These are phyloP conservation scores for Uncinocarpus reesii DNA, from an alignment of 2,329 filamentous ascomycete species.

Conservation along the genomic window DNA sequence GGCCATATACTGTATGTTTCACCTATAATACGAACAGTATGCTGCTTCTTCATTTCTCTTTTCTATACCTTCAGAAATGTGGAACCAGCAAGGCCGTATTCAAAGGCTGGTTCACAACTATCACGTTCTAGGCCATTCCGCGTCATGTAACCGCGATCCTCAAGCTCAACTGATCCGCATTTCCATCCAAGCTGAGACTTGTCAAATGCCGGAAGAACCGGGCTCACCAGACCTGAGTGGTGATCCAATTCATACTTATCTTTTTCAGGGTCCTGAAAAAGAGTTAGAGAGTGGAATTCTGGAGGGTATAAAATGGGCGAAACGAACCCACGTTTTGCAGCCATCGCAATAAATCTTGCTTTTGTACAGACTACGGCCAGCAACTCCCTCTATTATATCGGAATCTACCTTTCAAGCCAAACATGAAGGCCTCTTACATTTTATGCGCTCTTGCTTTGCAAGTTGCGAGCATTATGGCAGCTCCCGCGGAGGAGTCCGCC, in stretches of 20 bases:
- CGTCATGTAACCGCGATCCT: too few species aligned
- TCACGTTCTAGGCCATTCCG: too few species aligned
- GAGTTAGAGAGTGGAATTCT: too few species aligned
- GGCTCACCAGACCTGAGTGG: background rate
- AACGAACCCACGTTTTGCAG: background rate
- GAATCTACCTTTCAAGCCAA: background rate
- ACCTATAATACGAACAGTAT: too few species aligned
- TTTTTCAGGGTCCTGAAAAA: too few species aligned
- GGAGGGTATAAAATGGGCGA: slow-evolving; percentile 3
- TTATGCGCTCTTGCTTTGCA: slow-evolving; percentile 5
- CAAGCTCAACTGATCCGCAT: background rate
- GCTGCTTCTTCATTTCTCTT: too few species aligned
- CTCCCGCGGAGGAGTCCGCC: background rate
- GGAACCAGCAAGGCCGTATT: too few species aligned
- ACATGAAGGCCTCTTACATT: slow-evolving; percentile 9
- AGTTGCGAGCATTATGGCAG: slow-evolving; percentile 5
- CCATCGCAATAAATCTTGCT: background rate
- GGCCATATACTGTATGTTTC: too few species aligned
- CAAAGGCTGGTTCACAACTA: too few species aligned
- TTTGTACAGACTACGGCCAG: background rate
- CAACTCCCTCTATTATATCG: background rate
- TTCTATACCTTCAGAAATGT: too few species aligned
- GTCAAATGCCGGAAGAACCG: background rate
- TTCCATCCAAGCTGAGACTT: background rate
- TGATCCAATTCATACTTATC: background rate